Base-by-base conservation (phyloP, 1,284 basidiomycete species). In the Marasmius oreades region DNA sequence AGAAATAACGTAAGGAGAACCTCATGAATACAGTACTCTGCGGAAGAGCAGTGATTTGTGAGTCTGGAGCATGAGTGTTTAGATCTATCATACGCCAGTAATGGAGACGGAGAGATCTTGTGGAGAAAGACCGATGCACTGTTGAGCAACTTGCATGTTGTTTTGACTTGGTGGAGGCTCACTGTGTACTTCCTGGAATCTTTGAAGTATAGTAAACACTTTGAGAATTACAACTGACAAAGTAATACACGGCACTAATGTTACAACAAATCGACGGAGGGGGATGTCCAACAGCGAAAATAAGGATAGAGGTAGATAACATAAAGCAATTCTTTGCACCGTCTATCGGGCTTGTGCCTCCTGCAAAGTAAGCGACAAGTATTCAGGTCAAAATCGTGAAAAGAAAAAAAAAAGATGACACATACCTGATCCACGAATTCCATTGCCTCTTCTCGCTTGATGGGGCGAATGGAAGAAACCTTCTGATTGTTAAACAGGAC, bases 401-500 rank as follows among this genome's bases (percentile, higher is more conserved):
- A 14, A 44, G 18, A 26, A 52, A 3, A 39, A 37, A 31, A 37
- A 36, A 7, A 24, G 14, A 14, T 18, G 37, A 50, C 66, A 74
- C 28, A 23, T 55, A 84, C 86, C 79, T 90, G 88, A 68, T 95
- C 93, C 23, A 95, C 91, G 69, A 95, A 95, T 65, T 92, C 86
- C 78, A 87, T 84, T 2, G 93, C 93, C 63, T 95, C 90, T 64
- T 92, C 91, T 46, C 86, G 79, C 62, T 84, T 87, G 70, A 95
- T 95, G 36, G 81, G 77, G 51, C 89, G 81, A 56, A 96, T 93
- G 3, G 89, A 91, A 58, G 90, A 93, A 60, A 99, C 82, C 73
- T 99, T 99, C 67, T 95, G 91, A 63, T 90, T 92, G 71, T 96
- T 94, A 76, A 98, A 99, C 60, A 97, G 77, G n/a, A 99, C 97